Evolutionary conservation across 2,329 filamentous ascomycete genomes (phyloP).

Genomic region (Cryoendolithus antarcticus): DNA sequence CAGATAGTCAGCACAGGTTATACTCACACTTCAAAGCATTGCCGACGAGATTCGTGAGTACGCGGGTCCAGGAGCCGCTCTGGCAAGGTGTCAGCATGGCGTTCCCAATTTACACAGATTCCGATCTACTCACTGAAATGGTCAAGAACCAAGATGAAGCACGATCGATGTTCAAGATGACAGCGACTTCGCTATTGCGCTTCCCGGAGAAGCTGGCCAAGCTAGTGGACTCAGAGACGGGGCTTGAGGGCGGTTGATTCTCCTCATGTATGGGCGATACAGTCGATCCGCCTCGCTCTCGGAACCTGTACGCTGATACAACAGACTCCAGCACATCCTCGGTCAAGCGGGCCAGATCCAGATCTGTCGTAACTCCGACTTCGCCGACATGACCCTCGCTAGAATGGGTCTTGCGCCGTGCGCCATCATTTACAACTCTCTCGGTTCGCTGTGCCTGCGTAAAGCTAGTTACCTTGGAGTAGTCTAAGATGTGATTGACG

Average conservation of each 20-base stretch:
- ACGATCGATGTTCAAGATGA: constrained; percentile 28
- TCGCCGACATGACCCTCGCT: constrained; percentile 4
- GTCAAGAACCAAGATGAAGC: too few relatives aligned
- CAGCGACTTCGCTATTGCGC: constrained; percentile 16
- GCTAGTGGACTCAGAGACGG: background rate
- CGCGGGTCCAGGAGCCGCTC: constrained; percentile 27
- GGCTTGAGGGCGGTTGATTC: too few relatives aligned
- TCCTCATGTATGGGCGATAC: too few relatives aligned
- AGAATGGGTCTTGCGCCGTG: background rate
- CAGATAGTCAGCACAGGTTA: constrained; percentile 26
- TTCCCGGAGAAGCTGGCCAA: background rate
- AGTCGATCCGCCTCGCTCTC: too few relatives aligned
- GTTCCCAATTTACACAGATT: too few relatives aligned
- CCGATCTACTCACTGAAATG: too few relatives aligned
- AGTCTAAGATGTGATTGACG: constrained; percentile 30
- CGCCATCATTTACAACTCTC: constrained; percentile 1
- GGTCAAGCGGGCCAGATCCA: constrained; percentile 16
- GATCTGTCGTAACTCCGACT: constrained; percentile 4
- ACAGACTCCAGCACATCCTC: constrained; percentile 12
- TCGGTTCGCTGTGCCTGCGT: constrained; percentile 4
- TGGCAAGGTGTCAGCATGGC: too few relatives aligned
- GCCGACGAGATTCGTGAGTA: constrained; percentile 20
- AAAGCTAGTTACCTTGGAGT: constrained; percentile 30
- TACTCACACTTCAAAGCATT: constrained; percentile 32
- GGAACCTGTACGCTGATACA: constrained; percentile 7